phyloP scores from a whole-genome alignment of 352 stramenopile species.

The Phytophthora tentaculata region DNA sequence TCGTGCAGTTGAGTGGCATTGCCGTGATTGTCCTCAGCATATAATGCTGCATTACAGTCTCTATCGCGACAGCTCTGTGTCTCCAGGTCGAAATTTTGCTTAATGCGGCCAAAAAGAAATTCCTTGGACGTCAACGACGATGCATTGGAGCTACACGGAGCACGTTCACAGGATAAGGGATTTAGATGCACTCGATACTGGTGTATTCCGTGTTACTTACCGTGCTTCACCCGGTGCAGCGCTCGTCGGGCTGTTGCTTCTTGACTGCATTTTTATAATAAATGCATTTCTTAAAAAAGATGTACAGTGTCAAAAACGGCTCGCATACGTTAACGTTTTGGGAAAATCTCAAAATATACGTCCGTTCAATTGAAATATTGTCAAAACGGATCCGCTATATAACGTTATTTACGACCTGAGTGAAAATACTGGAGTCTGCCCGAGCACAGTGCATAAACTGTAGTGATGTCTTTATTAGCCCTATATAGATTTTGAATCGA shows the following conservation, averaged over 20 bases:
- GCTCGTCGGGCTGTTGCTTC: not conserved
- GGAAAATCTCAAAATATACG: too few relatives aligned
- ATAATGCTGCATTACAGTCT: constrained; percentile 40
- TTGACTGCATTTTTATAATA: too few relatives aligned
- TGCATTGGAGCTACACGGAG: not conserved
- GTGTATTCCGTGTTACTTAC: not conserved
- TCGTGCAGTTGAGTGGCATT: constrained; percentile 46
- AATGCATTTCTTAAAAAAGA: too few relatives aligned
- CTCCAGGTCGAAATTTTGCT: constrained; percentile 64
- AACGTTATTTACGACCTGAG: too few relatives aligned
- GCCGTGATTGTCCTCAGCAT: constrained; percentile 27
- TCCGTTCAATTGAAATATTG: too few relatives aligned
- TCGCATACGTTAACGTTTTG: too few relatives aligned
- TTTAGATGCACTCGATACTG: not conserved
- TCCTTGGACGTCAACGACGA: constrained; percentile 31
- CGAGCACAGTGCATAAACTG: too few relatives aligned
- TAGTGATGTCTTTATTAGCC: too few relatives aligned
- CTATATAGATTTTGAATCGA: too few relatives aligned
- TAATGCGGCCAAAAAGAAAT: constrained; percentile 53
- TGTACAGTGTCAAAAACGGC: too few relatives aligned
- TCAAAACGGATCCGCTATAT: too few relatives aligned
- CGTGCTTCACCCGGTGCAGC: not conserved
- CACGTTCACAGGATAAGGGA: not conserved
- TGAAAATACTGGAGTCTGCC: too few relatives aligned
- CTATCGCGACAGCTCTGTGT: constrained; percentile 52